Base-by-base conservation (phyloP, 2,329 filamentous ascomycete genomes). In the Phialophora chinensis region DNA sequence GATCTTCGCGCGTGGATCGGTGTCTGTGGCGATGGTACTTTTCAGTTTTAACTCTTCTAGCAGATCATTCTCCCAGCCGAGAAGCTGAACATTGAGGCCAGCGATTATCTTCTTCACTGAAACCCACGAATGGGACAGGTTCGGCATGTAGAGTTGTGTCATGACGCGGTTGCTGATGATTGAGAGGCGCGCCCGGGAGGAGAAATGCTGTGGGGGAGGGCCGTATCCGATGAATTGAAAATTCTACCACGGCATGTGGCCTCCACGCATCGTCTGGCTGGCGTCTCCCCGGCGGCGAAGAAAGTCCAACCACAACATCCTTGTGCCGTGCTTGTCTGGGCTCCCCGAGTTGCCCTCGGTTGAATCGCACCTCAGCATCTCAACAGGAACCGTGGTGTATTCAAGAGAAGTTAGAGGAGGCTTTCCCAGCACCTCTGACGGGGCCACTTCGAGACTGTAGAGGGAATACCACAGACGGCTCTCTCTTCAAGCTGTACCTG, bases 381-480 rank as follows among this genome's bases (percentile, higher is more conserved):
- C 56, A 17, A 33, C 20, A 4, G 58, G 25, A 12, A 53, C 23
- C 17, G 38, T 31, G 14, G 57, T 38, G 20, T 56, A 56, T 6
- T 60, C 25, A 2, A 57, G 33, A 11, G 66, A 54, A 27, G 38
- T 67, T n/a, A 75, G 62, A 50, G 68, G 72, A 3, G 73, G 72
- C 14, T 72, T 61, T 50, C 74, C 74, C 6, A 70, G 71, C 29
- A 75, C 71, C 47, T 73, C 65, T 11, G 66, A 56, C 29, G 75
- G 65, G 35, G 71, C 57, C 33, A 70, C 66, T 61, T 75, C 74
- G n/a, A 75, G 56, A 25, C 67, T 62, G 54, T 70, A 70, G 17
- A 75, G 50, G 23, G 73, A 69, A 56, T 69, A 72, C 74, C 74
- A 75, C 7, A 70, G 63, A 2, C 69, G 66, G 66, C 65, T 44